phyloP scores from a whole-genome alignment of 2,329 filamentous ascomycete species.

The Geosmithia putterillii region DNA sequence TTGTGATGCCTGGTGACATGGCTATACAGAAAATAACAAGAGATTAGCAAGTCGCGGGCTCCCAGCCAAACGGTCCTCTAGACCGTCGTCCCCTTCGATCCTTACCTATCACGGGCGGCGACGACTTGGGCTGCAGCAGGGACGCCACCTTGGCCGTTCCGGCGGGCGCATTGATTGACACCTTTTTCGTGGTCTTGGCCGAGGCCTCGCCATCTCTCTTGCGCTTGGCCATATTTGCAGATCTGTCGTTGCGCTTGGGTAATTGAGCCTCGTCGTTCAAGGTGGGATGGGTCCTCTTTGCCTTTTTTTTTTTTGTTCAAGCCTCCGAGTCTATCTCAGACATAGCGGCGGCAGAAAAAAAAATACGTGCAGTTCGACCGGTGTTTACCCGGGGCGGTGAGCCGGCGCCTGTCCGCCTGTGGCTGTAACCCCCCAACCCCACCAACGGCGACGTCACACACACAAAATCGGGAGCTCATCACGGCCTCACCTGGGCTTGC shows the following conservation, averaged over 20 bases:
- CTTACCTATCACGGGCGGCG: slow-evolving; percentile 42
- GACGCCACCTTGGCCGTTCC: slow-evolving; percentile 31
- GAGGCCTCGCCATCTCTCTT: slow-evolving; percentile 33
- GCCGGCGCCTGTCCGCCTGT: not conserved
- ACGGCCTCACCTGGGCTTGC: not conserved
- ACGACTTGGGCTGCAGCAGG: slow-evolving; percentile 29
- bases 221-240: slow-evolving; percentile 25
- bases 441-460: slow-evolving; percentile 4
- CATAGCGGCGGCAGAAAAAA: slow-evolving; percentile 2
- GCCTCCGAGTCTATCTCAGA: not conserved
- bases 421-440: slow-evolving; percentile 1
- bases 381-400: slow-evolving; percentile 4
- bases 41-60: slow-evolving; percentile 8
- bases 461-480: not conserved
- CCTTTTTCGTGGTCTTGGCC: slow-evolving; percentile 37
- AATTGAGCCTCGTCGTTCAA: not conserved
- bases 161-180: slow-evolving; percentile 28
- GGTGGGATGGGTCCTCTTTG: slow-evolving; percentile 12
- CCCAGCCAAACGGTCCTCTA: too few species aligned
- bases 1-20: slow-evolving; percentile 20
- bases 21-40: too few species aligned
- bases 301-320: slow-evolving; percentile 12
- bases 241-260: slow-evolving; percentile 1
- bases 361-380: not conserved
- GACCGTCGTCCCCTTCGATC: too few species aligned